Evolutionary conservation across 305 asterid species (phyloP), one percentile per base, ranked within the genome.

Genomic region (Fraxinus albicans): DNA sequence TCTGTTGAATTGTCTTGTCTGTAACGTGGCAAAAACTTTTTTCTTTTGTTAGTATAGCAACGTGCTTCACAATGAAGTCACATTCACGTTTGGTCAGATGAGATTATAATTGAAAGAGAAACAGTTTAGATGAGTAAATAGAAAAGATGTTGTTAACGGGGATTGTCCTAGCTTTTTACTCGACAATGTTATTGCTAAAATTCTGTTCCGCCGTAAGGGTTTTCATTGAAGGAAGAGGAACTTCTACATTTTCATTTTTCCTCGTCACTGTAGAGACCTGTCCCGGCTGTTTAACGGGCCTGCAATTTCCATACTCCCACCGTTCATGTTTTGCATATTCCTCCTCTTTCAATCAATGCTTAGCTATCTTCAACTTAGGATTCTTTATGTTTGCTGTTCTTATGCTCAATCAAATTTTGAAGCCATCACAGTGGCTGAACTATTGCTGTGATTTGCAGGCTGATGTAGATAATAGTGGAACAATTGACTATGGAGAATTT

Each of bases 401-500:
- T 79, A 36, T 55, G 58, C 53, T 80, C 23, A 29, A 29, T 29
- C 4, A 78, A 19, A 55, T 42, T 17, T 50, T 53, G 4, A 23
- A 77, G 38, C 29, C 29, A 25, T 31, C 2, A 1, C 35, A 40
- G 36, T 12, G 27, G 8, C 38, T 84, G 55, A 79, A 35, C 55
- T 74, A 63, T 13, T 31, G 44, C 72, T 40, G 34, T 76, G 80
- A 58, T 63, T 85, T 86, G 38, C 86, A 80, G 91, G 90, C 92
- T 58, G 89, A 88, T 87, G 90, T 90, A 79, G 92, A 87, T 84
- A 85, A 89, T 79, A 89, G 91, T 80, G 92, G 92, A 47, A 88
- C 89, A 65, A 89, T 89, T 63, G 92, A 89, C 79, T 89, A 89
- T 82, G 92, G 92, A 78, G 92, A 89, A 86, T 89, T 89, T 77